Evolutionary conservation across 805 yeast species (phyloP).

Genomic region (Ogataea parapolymorpha): DNA sequence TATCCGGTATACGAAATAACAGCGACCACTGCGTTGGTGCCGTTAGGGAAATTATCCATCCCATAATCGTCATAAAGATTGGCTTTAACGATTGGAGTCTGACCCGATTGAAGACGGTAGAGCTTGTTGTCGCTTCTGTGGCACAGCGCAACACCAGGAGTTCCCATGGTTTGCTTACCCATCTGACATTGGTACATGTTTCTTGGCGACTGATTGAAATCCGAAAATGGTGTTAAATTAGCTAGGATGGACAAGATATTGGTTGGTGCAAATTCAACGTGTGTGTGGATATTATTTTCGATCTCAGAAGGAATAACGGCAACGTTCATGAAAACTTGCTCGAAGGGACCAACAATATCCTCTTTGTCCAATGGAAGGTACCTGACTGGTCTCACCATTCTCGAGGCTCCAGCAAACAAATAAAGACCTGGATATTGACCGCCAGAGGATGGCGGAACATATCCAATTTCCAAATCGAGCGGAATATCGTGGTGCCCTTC

Average conservation of each 20-base stretch:
- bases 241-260: slow-evolving; percentile 93
- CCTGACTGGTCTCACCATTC: slow-evolving; percentile 95
- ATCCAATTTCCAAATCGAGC: slow-evolving; percentile 84
- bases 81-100: slow-evolving; percentile 95
- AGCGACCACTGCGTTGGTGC: slow-evolving; percentile 97
- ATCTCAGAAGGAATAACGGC: slow-evolving; percentile 95
- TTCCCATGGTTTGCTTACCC: slow-evolving; percentile 99
- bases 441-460: slow-evolving; percentile 90
- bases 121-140: slow-evolving; percentile 95
- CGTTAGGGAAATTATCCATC: slow-evolving; percentile 97
- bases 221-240: slow-evolving; percentile 96
- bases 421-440: slow-evolving; percentile 98
- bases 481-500: slow-evolving; percentile 79
- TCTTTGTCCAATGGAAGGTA: slow-evolving; percentile 79
- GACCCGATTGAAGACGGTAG: slow-evolving; percentile 91
- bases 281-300: slow-evolving; percentile 74
- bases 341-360: slow-evolving; percentile 95
- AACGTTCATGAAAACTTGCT: slow-evolving; percentile 94
- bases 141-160: slow-evolving; percentile 93
- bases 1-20: slow-evolving; percentile 98
- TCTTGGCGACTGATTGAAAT: slow-evolving; percentile 98
- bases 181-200: slow-evolving; percentile 99
- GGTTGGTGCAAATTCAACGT: slow-evolving; percentile 94
- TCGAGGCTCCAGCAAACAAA: slow-evolving; percentile 85
- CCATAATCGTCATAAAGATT: slow-evolving; percentile 93